Conservation (phyloP, 768 basidiomycete genomes). For the Russula ochroleuca region DNA sequence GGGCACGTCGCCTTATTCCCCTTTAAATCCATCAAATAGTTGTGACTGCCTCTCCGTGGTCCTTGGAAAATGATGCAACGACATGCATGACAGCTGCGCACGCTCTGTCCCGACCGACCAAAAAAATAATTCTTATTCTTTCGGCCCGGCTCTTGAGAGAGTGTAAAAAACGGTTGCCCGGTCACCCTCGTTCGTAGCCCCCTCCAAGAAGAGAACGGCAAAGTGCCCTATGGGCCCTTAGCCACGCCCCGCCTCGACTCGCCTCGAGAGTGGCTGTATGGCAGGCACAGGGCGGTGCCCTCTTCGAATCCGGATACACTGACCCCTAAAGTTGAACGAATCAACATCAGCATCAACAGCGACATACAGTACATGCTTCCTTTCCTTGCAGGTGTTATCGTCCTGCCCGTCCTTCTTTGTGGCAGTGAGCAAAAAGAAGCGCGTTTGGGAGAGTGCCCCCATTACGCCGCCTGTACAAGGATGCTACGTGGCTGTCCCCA, state of each 20-base stretch:
- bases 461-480: slow-evolving; percentile 20
- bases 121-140: neutral
- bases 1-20: slow-evolving; percentile 16
- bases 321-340: slow-evolving; percentile 12
- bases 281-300: neutral
- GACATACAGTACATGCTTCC: neutral
- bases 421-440: slow-evolving; percentile 17
- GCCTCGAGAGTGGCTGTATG: slow-evolving; percentile 4
- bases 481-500: slow-evolving; percentile 22
- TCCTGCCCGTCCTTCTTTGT: slow-evolving; percentile 1
- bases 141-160: slow-evolving; percentile 6
- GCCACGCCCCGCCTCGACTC: neutral
- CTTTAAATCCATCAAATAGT: slow-evolving; percentile 24
- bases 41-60: slow-evolving; percentile 17
- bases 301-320: slow-evolving; percentile 10
- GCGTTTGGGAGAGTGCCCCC: slow-evolving; percentile 12
- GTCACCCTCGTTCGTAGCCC: slow-evolving; percentile 1
- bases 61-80: slow-evolving; percentile 15
- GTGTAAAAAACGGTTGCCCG: neutral
- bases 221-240: neutral
- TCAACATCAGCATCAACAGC: neutral
- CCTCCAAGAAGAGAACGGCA: slow-evolving; percentile 1
- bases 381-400: slow-evolving; percentile 1
- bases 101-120: neutral
- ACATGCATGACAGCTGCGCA: slow-evolving; percentile 4